A percentile compares a stretch with the other conserved stretches of the same genome.
Conservation (phyloP, 2,329 filamentous ascomycete genomes). For the Ophiostoma himal-ulmi region DNA sequence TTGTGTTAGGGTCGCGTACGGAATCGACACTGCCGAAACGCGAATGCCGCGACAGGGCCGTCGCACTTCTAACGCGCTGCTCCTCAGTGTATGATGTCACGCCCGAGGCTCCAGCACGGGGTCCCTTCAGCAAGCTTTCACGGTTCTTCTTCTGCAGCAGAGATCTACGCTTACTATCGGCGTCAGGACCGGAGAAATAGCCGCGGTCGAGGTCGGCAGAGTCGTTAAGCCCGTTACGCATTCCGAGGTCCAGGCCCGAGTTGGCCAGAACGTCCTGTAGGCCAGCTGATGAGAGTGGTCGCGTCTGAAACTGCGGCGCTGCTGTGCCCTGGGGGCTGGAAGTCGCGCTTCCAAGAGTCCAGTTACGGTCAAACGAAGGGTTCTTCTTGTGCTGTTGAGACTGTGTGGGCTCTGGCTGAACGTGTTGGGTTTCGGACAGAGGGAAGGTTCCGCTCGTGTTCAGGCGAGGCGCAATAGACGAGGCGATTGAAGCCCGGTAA, state of each 20-base stretch:
- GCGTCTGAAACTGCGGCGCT: constrained; percentile 26
- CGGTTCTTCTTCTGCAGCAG: constrained; percentile 81
- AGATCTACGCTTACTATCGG: constrained; percentile 61
- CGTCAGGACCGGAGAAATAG: constrained; percentile 87
- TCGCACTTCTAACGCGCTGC: constrained; percentile 59
- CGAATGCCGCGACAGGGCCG: constrained; percentile 65
- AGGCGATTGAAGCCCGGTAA: constrained; percentile 43
- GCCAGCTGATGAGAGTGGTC: constrained; percentile 51
- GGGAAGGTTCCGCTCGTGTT: constrained; percentile 41
- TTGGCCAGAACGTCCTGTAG: constrained; percentile 41
- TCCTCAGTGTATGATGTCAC: constrained; percentile 60
- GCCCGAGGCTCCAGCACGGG: constrained; percentile 40
- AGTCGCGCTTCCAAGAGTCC: constrained; percentile 55
- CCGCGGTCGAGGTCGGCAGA: constrained; percentile 69
- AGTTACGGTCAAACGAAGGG: constrained; percentile 64
- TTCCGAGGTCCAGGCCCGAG: constrained; percentile 38
- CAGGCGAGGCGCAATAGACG: constrained; percentile 39
- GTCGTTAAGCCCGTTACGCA: constrained; percentile 40
- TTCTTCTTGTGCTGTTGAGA: constrained; percentile 50
- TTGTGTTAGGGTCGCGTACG: constrained; percentile 49
- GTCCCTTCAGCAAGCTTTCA: constrained; percentile 49
- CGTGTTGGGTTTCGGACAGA: constrained; percentile 32
- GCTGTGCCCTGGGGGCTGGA: constrained; percentile 33
- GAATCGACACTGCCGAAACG: constrained; percentile 76
- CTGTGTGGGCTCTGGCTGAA: constrained; percentile 9